A percentile compares a stretch with the other conserved stretches of the same genome.
These are phyloP conservation scores for Pholiota conissans DNA, from an alignment of 768 basidiomycete genomes.

Conservation along the genomic window DNA sequence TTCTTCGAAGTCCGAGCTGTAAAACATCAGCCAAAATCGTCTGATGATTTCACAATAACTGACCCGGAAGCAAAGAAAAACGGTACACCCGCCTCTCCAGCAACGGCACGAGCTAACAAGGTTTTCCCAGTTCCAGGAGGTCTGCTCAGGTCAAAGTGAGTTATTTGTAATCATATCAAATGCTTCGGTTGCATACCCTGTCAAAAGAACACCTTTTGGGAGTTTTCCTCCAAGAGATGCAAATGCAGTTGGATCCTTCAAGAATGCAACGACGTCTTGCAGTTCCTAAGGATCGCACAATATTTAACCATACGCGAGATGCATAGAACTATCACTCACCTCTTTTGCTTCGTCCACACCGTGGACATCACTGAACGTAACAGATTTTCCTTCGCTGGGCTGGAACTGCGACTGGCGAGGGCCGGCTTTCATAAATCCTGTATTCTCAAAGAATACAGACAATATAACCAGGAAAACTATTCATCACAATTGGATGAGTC, in stretches of 20 bases:
- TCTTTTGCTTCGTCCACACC: slow-evolving; percentile 97
- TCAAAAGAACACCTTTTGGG: slow-evolving; percentile 89
- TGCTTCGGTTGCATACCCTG: slow-evolving; percentile 47
- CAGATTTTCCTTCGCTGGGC: slow-evolving; percentile 73
- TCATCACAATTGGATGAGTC: neutral
- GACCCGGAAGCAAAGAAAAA: slow-evolving; percentile 96
- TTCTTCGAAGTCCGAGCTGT: slow-evolving; percentile 92
- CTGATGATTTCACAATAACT: slow-evolving; percentile 17
- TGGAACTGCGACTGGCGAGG: slow-evolving; percentile 82
- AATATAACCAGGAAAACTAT: slow-evolving; percentile 82
- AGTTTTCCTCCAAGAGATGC: slow-evolving; percentile 90
- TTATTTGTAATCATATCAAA: neutral
- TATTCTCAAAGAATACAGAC: slow-evolving; percentile 89
- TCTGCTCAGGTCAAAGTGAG: slow-evolving; percentile 26
- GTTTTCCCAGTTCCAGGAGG: slow-evolving; percentile 98
- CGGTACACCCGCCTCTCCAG: slow-evolving; percentile 96
- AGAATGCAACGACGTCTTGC: slow-evolving; percentile 91
- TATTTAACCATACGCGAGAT: neutral
- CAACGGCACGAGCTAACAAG: slow-evolving; percentile 94
- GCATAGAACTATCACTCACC: slow-evolving; percentile 32
- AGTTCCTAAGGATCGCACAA: slow-evolving; percentile 61
- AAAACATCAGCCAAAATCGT: slow-evolving; percentile 12
- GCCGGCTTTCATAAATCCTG: slow-evolving; percentile 89
- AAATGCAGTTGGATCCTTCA: slow-evolving; percentile 91
- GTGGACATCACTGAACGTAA: slow-evolving; percentile 94